Conservation (phyloP, 2,329 filamentous ascomycete genomes). For the Diplodia mutila region DNA sequence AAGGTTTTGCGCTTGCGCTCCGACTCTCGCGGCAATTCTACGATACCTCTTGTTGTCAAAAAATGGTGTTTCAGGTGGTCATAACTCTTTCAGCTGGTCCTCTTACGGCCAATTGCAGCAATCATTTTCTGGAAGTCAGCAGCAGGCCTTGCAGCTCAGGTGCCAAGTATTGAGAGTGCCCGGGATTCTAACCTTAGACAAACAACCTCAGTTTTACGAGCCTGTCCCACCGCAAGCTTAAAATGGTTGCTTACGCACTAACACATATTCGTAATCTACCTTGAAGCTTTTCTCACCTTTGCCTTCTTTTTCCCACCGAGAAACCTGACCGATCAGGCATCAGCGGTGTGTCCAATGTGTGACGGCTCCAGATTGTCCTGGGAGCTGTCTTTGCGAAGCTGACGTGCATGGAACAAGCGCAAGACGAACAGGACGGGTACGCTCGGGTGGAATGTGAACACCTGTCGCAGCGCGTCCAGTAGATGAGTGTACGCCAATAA, state of each 20-base stretch:
- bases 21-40: not conserved
- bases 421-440: not conserved
- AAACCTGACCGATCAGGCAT: not conserved
- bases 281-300: not conserved
- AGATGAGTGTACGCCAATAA: not conserved
- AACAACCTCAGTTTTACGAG: not conserved
- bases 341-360: not conserved
- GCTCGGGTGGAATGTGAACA: not conserved
- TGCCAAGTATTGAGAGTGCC: not conserved
- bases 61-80: constrained; percentile 7
- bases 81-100: not conserved
- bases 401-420: not conserved
- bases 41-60: not conserved
- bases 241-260: not conserved
- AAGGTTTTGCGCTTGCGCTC: constrained; percentile 10
- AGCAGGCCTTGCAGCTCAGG: not conserved
- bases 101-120: not conserved
- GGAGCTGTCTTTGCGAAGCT: not conserved
- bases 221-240: not conserved
- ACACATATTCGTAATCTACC: not conserved
- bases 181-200: not conserved
- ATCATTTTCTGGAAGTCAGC: not conserved
- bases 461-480: not conserved
- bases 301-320: not conserved
- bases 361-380: not conserved